Conservation (phyloP, 2,329 filamentous ascomycete species). For the Trichoderma lentiforme region DNA sequence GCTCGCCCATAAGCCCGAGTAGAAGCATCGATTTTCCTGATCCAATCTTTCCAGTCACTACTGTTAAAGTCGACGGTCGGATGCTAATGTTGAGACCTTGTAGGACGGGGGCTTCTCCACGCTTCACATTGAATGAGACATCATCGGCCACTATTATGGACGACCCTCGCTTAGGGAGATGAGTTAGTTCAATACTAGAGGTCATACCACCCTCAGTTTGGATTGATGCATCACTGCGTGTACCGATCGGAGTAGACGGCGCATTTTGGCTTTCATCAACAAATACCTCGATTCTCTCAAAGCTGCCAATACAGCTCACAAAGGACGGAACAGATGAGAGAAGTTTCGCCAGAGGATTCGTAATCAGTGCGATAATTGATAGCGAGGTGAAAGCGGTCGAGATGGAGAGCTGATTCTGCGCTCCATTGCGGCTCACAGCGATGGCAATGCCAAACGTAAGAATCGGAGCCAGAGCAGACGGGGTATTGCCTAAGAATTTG, state of each 20-base stretch:
- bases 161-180: background rate
- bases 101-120: background rate
- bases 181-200: background rate
- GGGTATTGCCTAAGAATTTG: background rate
- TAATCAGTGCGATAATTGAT: constrained; percentile 25
- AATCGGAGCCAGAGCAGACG: constrained; percentile 19
- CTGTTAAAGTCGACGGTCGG: background rate
- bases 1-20: background rate
- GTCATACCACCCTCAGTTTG: background rate
- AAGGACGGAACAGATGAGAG: constrained; percentile 24
- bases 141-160: background rate
- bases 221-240: background rate
- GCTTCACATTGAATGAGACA: background rate
- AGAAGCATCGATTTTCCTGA: constrained; percentile 14
- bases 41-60: constrained; percentile 2
- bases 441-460: constrained; percentile 26
- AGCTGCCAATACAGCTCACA: constrained; percentile 25
- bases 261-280: background rate
- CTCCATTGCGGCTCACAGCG: background rate
- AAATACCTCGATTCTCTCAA: constrained; percentile 24
- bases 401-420: background rate
- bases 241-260: background rate
- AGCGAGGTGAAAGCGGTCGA: constrained; percentile 25
- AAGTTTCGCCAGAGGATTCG: constrained; percentile 22
- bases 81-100: background rate